phyloP scores from a whole-genome alignment of 2,329 filamentous ascomycete species.

The Microsporum audouinii region DNA sequence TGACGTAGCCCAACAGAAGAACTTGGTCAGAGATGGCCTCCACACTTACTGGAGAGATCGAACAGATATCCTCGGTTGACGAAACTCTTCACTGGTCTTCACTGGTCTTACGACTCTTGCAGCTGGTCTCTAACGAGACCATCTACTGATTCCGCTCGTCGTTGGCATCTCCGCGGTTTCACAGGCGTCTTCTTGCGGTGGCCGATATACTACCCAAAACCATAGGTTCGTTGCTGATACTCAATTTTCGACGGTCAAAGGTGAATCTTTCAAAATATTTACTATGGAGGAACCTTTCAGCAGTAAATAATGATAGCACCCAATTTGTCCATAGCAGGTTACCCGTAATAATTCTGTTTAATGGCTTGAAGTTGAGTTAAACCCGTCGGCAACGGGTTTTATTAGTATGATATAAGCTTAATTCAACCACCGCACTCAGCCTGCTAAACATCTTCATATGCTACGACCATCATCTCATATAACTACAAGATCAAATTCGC shows the following conservation, averaged over 20 bases:
- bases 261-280: background rate
- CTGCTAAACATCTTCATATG: no score
- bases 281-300: no score
- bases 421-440: background rate
- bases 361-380: background rate
- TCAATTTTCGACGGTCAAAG: background rate
- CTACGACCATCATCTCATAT: background rate
- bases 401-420: background rate
- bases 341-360: background rate
- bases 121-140: background rate
- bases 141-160: background rate
- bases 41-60: background rate
- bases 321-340: background rate
- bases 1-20: background rate
- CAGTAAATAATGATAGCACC: no score
- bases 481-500: background rate
- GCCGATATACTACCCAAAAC: background rate
- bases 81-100: background rate
- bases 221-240: background rate
- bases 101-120: background rate
- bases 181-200: background rate
- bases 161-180: background rate
- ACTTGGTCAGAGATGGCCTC: background rate
- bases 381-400: no score
- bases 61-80: background rate